A percentile compares a stretch with the other conserved stretches of the same genome.
Evolutionary conservation across 371 early-diverging fungal species (phyloP).

Genomic region (Circinella minor): DNA sequence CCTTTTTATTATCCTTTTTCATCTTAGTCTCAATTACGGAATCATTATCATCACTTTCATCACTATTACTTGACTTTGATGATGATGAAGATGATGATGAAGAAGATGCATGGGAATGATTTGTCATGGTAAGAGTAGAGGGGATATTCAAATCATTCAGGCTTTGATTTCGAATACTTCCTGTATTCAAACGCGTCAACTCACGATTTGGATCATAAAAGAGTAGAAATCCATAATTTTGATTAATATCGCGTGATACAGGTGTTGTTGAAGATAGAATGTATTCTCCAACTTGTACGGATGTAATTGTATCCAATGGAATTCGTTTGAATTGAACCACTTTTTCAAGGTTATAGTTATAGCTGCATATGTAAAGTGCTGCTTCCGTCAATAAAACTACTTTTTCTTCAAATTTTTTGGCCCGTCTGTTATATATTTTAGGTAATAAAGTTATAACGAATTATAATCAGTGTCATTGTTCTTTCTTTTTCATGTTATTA

Average conservation of each 20-base stretch:
- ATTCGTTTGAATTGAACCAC: conserved; percentile 72
- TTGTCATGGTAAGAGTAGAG: not conserved
- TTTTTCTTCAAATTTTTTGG: conserved; percentile 68
- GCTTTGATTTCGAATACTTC: conserved; percentile 59
- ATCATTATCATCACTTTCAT: conserved; percentile 13
- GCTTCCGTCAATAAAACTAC: conserved; percentile 69
- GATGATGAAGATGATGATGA: not conserved
- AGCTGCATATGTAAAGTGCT: conserved; percentile 76
- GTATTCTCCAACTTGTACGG: conserved; percentile 67
- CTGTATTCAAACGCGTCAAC: conserved; percentile 60
- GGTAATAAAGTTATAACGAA: no score
- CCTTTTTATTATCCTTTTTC: conserved; percentile 2
- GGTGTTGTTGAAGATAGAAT: conserved; percentile 53
- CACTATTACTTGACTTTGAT: conserved; percentile 7
- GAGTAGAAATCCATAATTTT: conserved; percentile 65
- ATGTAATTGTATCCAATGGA: conserved; percentile 57
- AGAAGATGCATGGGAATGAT: not conserved
- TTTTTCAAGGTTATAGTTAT: conserved; percentile 74
- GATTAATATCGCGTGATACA: conserved; percentile 42
- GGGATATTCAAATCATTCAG: conserved; percentile 26
- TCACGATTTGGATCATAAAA: conserved; percentile 56
- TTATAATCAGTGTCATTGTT: no score
- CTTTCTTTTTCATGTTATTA: not conserved
- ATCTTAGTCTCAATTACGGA: not conserved
- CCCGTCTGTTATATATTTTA: not conserved